Conservation (phyloP, 257 asterid genomes). For the Striga asiatica region DNA sequence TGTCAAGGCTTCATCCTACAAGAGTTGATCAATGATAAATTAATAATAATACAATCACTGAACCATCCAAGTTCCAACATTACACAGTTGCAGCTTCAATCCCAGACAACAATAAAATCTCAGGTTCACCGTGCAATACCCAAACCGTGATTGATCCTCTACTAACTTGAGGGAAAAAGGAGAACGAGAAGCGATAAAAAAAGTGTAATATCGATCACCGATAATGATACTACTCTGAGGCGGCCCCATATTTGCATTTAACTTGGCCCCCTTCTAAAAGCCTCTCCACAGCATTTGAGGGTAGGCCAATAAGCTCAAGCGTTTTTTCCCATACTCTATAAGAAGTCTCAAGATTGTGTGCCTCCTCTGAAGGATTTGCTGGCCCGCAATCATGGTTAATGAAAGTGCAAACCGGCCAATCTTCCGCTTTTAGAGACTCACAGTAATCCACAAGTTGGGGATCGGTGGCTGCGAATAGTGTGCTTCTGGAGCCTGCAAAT, state of each 20-base stretch:
- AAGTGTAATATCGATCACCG: not conserved
- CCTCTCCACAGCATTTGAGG: slow-evolving; percentile 74
- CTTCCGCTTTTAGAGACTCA: slow-evolving; percentile 80
- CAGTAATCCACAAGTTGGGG: slow-evolving; percentile 81
- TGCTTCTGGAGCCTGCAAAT: slow-evolving; percentile 80
- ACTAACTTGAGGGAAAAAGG: not conserved
- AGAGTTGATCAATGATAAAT: no score
- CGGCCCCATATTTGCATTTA: slow-evolving; percentile 29
- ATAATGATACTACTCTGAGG: slow-evolving; percentile 12
- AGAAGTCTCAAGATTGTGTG: slow-evolving; percentile 61
- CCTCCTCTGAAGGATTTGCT: slow-evolving; percentile 85
- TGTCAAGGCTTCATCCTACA: no score
- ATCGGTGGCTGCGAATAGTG: slow-evolving; percentile 91
- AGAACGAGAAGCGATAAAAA: no score
- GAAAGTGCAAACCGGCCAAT: slow-evolving; percentile 91
- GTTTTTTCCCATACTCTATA: slow-evolving; percentile 83
- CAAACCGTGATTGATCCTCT: not conserved
- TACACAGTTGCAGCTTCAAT: not conserved
- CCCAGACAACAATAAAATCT: not conserved
- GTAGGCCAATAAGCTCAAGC: slow-evolving; percentile 75
- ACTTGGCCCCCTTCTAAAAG: slow-evolving; percentile 75
- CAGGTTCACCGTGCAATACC: not conserved
- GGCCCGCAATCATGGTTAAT: slow-evolving; percentile 88
- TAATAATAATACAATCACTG: not conserved
- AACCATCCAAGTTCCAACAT: not conserved